Percentiles rank a stretch among this genome's conserved stretches.
Evolutionary conservation across 164 flowering plant species (phyloP).

Genomic region (Platanus orientalis): DNA sequence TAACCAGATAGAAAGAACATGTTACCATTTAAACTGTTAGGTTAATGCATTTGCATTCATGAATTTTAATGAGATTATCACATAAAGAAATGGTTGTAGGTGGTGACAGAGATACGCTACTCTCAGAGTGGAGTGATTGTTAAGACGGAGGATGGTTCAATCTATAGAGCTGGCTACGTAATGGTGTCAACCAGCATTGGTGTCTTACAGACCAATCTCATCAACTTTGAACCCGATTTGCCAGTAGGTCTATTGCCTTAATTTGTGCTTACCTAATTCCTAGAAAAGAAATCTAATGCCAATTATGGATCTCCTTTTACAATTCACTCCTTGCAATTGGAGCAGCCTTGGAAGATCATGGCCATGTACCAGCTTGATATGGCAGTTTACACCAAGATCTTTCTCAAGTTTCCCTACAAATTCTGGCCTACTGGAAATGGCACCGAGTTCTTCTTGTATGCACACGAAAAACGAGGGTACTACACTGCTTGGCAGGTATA

Average conservation of each 20-base stretch:
- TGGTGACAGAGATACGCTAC: conserved; percentile 32
- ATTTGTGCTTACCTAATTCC: too few species aligned
- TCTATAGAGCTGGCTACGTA: conserved; percentile 25
- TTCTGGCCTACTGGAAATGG: conserved; percentile 40
- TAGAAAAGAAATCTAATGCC: too few species aligned
- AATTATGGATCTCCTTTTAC: background rate
- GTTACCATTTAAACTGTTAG: too few species aligned
- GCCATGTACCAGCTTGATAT: conserved; percentile 27
- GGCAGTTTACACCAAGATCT: conserved; percentile 27
- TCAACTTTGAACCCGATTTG: conserved; percentile 30
- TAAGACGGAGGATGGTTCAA: conserved; percentile 39
- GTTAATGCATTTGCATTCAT: too few species aligned
- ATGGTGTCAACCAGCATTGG: conserved; percentile 45
- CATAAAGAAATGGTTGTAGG: conserved; percentile 18
- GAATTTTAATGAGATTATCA: too few species aligned
- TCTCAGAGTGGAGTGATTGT: conserved; percentile 30
- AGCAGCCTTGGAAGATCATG: conserved; percentile 24
- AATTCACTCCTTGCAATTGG: too few species aligned
- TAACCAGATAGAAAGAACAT: too few species aligned
- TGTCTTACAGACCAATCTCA: conserved; percentile 43
- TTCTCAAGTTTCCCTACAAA: too few species aligned
- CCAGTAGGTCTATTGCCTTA: conserved; percentile 20
- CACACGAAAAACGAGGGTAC: conserved; percentile 25
- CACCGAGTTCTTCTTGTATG: conserved; percentile 35
- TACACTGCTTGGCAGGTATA: conserved; percentile 47